Percentiles rank a stretch among this genome's conserved stretches.
These are phyloP conservation scores for Rhizopogon sp. DNA, from an alignment of 768 basidiomycete species.

Conservation along the genomic window DNA sequence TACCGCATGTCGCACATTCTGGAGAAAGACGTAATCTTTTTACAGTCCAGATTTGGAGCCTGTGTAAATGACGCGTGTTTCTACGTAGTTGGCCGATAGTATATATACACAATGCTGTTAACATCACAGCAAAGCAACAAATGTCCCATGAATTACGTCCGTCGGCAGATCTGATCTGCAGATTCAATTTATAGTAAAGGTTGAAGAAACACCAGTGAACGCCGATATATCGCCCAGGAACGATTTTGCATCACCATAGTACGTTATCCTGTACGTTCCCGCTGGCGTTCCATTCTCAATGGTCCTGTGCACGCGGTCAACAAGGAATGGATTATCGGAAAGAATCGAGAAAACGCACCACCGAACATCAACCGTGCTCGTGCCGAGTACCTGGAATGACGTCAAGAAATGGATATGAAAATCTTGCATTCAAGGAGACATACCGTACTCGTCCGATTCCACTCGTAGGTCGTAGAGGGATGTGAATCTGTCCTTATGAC, in stretches of 20 bases:
- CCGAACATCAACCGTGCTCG: constrained; percentile 59
- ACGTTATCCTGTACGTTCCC: constrained; percentile 66
- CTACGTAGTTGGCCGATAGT: no score
- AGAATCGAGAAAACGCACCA: constrained; percentile 40
- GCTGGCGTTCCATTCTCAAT: constrained; percentile 62
- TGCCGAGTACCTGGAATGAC: constrained; percentile 45
- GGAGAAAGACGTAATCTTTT: no score
- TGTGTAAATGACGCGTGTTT: no score
- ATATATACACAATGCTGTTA: no score
- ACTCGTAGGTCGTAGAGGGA: constrained; percentile 66
- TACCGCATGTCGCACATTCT: no score
- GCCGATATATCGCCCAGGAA: constrained; percentile 56
- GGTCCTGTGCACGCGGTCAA: constrained; percentile 35
- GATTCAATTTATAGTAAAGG: constrained; percentile 42
- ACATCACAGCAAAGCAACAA: no score
- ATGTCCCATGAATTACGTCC: no score
- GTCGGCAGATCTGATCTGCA: no score
- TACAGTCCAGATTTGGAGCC: no score
- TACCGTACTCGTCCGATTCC: constrained; percentile 55
- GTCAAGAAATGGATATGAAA: neutral
- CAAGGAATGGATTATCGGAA: neutral
- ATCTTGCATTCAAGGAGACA: constrained; percentile 14
- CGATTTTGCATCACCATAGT: constrained; percentile 75
- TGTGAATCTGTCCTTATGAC: constrained; percentile 70
- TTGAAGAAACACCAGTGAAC: constrained; percentile 58